Conservation (phyloP, 2,329 filamentous ascomycete species). For the Apiospora kogelbergensis region DNA sequence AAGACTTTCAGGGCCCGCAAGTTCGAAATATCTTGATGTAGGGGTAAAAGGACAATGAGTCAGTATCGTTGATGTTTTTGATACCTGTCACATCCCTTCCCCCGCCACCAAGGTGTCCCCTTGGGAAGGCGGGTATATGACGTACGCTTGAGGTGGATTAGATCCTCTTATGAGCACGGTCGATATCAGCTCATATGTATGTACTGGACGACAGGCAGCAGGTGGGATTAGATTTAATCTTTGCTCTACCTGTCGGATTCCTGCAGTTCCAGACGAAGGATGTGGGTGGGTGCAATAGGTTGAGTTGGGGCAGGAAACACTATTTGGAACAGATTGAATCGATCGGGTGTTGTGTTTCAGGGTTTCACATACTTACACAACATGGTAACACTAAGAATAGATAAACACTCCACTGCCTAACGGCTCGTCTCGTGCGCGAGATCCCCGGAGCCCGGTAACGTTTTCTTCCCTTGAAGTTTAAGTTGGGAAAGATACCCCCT, state of each 20-base stretch:
- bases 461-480: neutral
- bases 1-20: neutral
- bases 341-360: neutral
- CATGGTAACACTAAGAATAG: slow-evolving; percentile 1
- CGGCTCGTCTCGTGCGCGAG: neutral
- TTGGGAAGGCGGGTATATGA: neutral
- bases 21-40: neutral
- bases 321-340: neutral
- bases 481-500: neutral
- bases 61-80: neutral
- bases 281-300: neutral
- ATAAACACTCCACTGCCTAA: neutral
- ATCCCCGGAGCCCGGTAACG: neutral
- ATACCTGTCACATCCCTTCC: neutral
- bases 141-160: neutral
- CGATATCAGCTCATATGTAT: no score
- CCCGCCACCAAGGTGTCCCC: neutral
- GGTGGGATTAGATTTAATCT: neutral
- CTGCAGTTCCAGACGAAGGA: neutral
- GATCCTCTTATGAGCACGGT: neutral
- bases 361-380: neutral
- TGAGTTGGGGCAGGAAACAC: neutral
- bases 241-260: neutral
- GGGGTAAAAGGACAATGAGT: neutral
- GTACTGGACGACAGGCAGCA: no score